Percentiles rank a stretch among this genome's conserved stretches.
phyloP scores from a whole-genome alignment of 192 early-diverging fungal genomes.

The Coemansia sp. region DNA sequence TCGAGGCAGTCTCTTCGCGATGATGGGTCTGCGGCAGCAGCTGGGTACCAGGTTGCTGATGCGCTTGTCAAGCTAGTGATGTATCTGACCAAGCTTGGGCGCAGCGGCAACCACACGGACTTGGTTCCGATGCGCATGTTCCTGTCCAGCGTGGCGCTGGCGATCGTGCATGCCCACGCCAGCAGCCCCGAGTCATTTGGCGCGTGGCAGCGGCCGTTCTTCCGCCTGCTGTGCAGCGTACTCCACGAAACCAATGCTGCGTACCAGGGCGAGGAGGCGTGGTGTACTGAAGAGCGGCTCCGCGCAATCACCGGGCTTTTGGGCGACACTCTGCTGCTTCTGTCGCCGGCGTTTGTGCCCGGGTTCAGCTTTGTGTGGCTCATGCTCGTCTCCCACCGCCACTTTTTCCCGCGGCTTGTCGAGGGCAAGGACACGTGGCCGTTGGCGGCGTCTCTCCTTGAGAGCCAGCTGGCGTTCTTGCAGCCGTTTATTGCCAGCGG shows the following conservation, averaged over 20 bases:
- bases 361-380: slow-evolving; percentile 96
- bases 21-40: slow-evolving; percentile 16
- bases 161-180: slow-evolving; percentile 86
- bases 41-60: slow-evolving; percentile 84
- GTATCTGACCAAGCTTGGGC: slow-evolving; percentile 76
- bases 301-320: slow-evolving; percentile 24
- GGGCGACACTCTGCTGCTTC: slow-evolving; percentile 72
- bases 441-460: slow-evolving; percentile 80
- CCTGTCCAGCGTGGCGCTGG: slow-evolving; percentile 83
- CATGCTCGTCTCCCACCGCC: slow-evolving; percentile 89
- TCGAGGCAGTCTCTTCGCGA: slow-evolving; percentile 20
- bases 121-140: slow-evolving; percentile 80
- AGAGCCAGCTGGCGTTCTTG: slow-evolving; percentile 85
- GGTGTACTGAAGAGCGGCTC: slow-evolving; percentile 30
- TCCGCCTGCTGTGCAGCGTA: slow-evolving; percentile 84
- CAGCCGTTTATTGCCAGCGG: slow-evolving; percentile 77
- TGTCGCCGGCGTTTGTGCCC: slow-evolving; percentile 87
- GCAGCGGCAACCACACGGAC: slow-evolving; percentile 53
- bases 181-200: slow-evolving; percentile 75
- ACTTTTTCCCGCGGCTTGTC: slow-evolving; percentile 89
- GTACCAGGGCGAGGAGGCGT: slow-evolving; percentile 28
- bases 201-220: slow-evolving; percentile 81
- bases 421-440: slow-evolving; percentile 83
- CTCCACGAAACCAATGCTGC: slow-evolving; percentile 72
- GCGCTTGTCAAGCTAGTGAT: slow-evolving; percentile 91